These are phyloP conservation scores for Capronia coronata DNA, from an alignment of 2,329 filamentous ascomycete genomes.

Conservation along the genomic window DNA sequence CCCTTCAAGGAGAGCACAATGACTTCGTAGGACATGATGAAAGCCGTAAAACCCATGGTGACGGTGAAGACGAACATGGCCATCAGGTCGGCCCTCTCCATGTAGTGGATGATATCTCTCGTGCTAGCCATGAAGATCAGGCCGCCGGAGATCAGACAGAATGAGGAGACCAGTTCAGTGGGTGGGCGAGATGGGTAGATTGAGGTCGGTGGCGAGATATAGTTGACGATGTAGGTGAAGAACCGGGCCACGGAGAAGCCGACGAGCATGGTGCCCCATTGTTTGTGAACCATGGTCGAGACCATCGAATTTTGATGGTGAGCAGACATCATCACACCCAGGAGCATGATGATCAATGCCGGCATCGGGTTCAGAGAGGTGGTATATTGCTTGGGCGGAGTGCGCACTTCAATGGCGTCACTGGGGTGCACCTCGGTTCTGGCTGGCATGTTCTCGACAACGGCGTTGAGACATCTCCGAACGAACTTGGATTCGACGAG, in stretches of 20 bases:
- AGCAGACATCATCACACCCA: constrained; percentile 92
- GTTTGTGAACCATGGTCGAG: constrained; percentile 84
- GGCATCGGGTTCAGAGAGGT: constrained; percentile 85
- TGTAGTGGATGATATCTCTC: constrained; percentile 66
- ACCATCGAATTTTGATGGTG: constrained; percentile 80
- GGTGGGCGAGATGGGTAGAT: constrained; percentile 77
- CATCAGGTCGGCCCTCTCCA: constrained; percentile 70
- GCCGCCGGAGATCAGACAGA: constrained; percentile 81
- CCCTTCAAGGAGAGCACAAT: constrained; percentile 76
- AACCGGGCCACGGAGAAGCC: constrained; percentile 72
- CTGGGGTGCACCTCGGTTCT: constrained; percentile 29
- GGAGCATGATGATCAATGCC: constrained; percentile 72
- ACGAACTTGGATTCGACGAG: constrained; percentile 69
- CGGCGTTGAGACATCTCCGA: constrained; percentile 51
- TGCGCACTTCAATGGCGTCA: constrained; percentile 44
- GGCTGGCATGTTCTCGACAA: constrained; percentile 39
- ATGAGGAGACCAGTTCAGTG: constrained; percentile 78
- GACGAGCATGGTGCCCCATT: constrained; percentile 82
- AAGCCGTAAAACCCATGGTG: constrained; percentile 71
- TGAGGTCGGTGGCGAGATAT: constrained; percentile 72
- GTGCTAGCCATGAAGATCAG: constrained; percentile 89
- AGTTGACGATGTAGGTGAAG: constrained; percentile 73
- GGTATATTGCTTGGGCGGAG: constrained; percentile 59
- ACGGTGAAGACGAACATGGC: constrained; percentile 93
- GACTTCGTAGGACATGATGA: constrained; percentile 81